phyloP scores from a whole-genome alignment of 306 rosid species.

The Leucaena leucocephala region DNA sequence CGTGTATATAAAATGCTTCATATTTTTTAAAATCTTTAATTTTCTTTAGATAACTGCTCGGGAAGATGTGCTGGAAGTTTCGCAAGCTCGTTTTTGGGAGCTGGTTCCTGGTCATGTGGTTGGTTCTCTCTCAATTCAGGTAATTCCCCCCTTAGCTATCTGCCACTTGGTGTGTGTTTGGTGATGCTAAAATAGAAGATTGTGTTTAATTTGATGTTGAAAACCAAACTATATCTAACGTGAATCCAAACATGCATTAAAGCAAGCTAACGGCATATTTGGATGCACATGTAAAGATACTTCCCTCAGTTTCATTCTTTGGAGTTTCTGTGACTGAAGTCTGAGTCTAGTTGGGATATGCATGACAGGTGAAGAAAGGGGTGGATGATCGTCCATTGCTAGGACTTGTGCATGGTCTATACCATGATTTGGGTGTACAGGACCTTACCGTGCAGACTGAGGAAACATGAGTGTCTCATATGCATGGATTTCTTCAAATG shows the following conservation, averaged over 20 bases:
- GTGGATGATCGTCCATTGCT: conserved; percentile 63
- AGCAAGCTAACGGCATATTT: conserved; percentile 19
- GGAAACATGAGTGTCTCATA: conserved; percentile 42
- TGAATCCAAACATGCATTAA: background rate
- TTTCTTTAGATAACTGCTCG: conserved; percentile 62
- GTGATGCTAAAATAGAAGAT: background rate
- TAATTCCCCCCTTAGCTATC: conserved; percentile 17
- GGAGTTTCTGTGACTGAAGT: conserved; percentile 1
- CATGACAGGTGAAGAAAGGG: conserved; percentile 74
- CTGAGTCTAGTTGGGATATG: conserved; percentile 33
- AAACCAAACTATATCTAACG: too few species aligned
- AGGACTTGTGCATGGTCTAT: conserved; percentile 79
- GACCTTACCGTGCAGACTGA: conserved; percentile 84
- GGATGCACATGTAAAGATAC: background rate
- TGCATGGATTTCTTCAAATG: conserved; percentile 10
- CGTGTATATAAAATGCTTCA: background rate
- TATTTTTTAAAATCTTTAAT: background rate
- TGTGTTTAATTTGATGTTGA: too few species aligned
- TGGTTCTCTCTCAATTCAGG: conserved; percentile 82
- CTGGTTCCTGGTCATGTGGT: conserved; percentile 89
- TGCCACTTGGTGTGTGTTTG: background rate
- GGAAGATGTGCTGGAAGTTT: conserved; percentile 78
- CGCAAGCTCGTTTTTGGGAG: conserved; percentile 92
- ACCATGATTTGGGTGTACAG: conserved; percentile 88
- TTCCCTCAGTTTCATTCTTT: background rate